Evolutionary conservation across 768 basidiomycete species (phyloP).

Genomic region (Udeniomyces megalosporus): DNA sequence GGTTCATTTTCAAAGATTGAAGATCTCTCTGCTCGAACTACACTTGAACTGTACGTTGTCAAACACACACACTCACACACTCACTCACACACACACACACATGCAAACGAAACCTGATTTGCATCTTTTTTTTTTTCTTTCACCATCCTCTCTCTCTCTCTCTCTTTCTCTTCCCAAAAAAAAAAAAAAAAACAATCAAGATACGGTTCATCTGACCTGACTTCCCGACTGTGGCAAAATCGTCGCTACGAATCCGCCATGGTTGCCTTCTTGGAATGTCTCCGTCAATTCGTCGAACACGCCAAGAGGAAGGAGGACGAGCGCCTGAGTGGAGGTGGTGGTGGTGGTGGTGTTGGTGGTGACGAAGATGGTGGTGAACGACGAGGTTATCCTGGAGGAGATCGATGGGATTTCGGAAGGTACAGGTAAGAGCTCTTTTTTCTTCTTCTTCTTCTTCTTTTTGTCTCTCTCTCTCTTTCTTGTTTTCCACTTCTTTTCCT

Average conservation of each 20-base stretch:
- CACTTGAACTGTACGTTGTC: too few species aligned
- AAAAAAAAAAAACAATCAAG: constrained; percentile 17
- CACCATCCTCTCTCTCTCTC: not conserved
- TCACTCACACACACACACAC: too few species aligned
- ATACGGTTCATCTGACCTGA: constrained; percentile 84
- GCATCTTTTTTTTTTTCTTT: not conserved
- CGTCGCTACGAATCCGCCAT: constrained; percentile 89
- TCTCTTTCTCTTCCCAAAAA: constrained; percentile 6
- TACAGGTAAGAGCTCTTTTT: constrained; percentile 55
- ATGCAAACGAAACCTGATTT: too few species aligned
- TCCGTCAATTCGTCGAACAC: constrained; percentile 79
- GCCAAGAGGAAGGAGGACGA: constrained; percentile 21
- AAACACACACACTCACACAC: too few species aligned
- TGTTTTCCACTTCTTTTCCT: not conserved
- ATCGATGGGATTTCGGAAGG: constrained; percentile 46
- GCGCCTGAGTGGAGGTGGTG: constrained; percentile 22
- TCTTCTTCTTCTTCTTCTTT: not conserved
- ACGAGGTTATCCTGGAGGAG: constrained; percentile 40
- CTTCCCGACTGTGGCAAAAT: constrained; percentile 79
- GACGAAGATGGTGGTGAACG: too few species aligned
- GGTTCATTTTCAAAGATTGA: too few species aligned
- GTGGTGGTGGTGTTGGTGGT: too few species aligned
- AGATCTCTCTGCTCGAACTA: too few species aligned
- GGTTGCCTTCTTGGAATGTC: constrained; percentile 88
- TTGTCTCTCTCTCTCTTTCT: not conserved